Conservation (phyloP, 208 protist genomes). For the Kentomonas sorsogonicus region DNA sequence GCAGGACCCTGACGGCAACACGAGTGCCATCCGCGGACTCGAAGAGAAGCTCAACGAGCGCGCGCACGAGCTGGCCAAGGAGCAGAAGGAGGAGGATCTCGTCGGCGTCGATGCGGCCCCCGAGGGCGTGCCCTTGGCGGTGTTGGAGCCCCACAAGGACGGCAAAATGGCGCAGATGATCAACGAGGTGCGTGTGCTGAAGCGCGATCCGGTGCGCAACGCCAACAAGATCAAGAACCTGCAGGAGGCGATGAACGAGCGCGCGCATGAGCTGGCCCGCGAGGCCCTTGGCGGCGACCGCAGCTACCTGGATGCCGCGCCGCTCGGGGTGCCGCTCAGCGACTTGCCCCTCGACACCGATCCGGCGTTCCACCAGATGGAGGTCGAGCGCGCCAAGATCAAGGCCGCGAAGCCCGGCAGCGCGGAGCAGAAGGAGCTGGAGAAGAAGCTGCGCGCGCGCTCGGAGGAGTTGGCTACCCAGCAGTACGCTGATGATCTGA, state of each 20-base stretch:
- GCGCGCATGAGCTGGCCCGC: slow-evolving; percentile 39
- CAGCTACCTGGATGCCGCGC: slow-evolving; percentile 30
- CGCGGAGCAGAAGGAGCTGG: slow-evolving; percentile 28
- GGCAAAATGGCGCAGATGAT: slow-evolving; percentile 31
- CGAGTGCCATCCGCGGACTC: slow-evolving; percentile 26
- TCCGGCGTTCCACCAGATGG: slow-evolving; percentile 37
- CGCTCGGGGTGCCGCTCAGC: slow-evolving; percentile 46
- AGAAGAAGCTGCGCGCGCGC: slow-evolving; percentile 45
- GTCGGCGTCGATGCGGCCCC: slow-evolving; percentile 43
- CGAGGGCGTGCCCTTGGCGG: slow-evolving; percentile 40
- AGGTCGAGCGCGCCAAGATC: slow-evolving; percentile 32
- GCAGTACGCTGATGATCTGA: slow-evolving; percentile 49
- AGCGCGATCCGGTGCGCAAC: slow-evolving; percentile 44
- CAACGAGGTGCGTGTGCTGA: slow-evolving; percentile 43
- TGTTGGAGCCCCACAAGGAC: slow-evolving; percentile 61
- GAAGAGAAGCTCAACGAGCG: slow-evolving; percentile 50
- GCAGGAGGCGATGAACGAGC: slow-evolving; percentile 46
- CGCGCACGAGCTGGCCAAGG: slow-evolving; percentile 47
- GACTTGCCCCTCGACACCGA: slow-evolving; percentile 60
- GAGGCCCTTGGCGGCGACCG: slow-evolving; percentile 39
- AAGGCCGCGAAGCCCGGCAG: slow-evolving; percentile 24
- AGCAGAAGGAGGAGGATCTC: slow-evolving; percentile 57
- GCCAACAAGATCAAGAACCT: slow-evolving; percentile 43
- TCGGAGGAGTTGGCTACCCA: slow-evolving; percentile 42
- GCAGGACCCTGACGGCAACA: slow-evolving; percentile 38